Evolutionary conservation across 208 protist species (phyloP).

Genomic region (Trypanosomatidae sp.): DNA sequence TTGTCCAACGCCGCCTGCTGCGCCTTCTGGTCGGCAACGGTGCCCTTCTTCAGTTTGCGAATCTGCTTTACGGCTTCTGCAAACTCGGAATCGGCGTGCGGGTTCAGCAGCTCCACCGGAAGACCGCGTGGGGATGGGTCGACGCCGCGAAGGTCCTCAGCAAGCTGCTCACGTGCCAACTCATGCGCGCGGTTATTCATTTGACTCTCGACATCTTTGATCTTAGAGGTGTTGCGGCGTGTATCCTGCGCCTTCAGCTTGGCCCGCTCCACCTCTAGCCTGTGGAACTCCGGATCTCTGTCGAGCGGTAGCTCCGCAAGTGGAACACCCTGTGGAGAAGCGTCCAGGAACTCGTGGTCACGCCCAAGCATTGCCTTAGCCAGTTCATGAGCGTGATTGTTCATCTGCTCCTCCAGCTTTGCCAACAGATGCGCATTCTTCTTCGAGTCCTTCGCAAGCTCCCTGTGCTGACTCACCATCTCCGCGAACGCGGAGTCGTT

Average conservation of each 20-base stretch:
- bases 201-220: constrained; percentile 62
- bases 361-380: constrained; percentile 43
- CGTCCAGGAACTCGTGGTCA: constrained; percentile 65
- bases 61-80: constrained; percentile 42
- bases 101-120: constrained; percentile 53
- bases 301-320: constrained; percentile 59
- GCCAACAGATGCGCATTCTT: constrained; percentile 41
- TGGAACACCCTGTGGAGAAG: constrained; percentile 56
- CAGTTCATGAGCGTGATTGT: constrained; percentile 60
- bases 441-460: constrained; percentile 41
- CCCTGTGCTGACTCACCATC: constrained; percentile 57
- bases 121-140: constrained; percentile 52
- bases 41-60: constrained; percentile 38
- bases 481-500: constrained; percentile 51
- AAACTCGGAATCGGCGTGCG: constrained; percentile 63
- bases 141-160: constrained; percentile 57
- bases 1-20: constrained; percentile 39
- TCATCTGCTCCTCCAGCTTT: constrained; percentile 62
- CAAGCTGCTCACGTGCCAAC: constrained; percentile 58
- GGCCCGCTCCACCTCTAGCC: constrained; percentile 62
- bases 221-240: constrained; percentile 46
- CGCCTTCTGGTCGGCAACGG: constrained; percentile 36
- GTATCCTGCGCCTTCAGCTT: constrained; percentile 67
- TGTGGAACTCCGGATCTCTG: constrained; percentile 62
- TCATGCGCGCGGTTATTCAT: constrained; percentile 69